Conservation (phyloP, 352 stramenopile species). For the Globisporangium paroecandrum region DNA sequence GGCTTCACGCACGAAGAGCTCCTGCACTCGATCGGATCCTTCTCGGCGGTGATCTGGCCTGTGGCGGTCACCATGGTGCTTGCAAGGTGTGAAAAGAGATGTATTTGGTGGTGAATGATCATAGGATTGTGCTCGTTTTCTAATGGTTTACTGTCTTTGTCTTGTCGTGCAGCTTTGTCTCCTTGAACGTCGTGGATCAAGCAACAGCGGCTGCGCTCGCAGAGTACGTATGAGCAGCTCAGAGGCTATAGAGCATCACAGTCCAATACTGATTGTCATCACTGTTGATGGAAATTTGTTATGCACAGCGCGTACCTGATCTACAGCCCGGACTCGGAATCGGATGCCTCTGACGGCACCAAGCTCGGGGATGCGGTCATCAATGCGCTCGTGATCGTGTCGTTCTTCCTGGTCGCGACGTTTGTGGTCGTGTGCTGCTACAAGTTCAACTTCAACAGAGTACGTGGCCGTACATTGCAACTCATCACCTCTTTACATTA, state of each 20-base stretch:
- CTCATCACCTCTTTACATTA: background rate
- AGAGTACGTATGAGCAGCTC: conserved; percentile 53
- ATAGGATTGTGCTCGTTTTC: background rate
- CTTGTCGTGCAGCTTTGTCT: conserved; percentile 52
- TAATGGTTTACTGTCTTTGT: background rate
- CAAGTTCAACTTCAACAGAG: conserved; percentile 87
- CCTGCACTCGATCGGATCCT: conserved; percentile 81
- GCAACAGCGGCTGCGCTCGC: conserved; percentile 67
- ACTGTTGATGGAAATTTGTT: background rate
- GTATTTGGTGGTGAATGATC: background rate
- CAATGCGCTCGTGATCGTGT: conserved; percentile 89
- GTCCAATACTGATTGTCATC: background rate
- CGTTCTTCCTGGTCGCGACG: conserved; percentile 85
- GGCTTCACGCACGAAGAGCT: conserved; percentile 77
- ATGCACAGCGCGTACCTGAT: conserved; percentile 68
- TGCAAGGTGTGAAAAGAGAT: conserved; percentile 41
- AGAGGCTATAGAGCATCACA: background rate
- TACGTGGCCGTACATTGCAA: conserved; percentile 15
- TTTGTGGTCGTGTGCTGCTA: conserved; percentile 91
- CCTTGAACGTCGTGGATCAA: conserved; percentile 73
- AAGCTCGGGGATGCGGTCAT: conserved; percentile 76
- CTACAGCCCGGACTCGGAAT: conserved; percentile 59
- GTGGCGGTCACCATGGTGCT: conserved; percentile 81
- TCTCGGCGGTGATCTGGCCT: conserved; percentile 78
- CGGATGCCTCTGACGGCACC: conserved; percentile 49